Evolutionary conservation across 129 eudicot species (phyloP), one percentile per base, ranked within the genome.

Genomic region (Tanacetum coccineum): DNA sequence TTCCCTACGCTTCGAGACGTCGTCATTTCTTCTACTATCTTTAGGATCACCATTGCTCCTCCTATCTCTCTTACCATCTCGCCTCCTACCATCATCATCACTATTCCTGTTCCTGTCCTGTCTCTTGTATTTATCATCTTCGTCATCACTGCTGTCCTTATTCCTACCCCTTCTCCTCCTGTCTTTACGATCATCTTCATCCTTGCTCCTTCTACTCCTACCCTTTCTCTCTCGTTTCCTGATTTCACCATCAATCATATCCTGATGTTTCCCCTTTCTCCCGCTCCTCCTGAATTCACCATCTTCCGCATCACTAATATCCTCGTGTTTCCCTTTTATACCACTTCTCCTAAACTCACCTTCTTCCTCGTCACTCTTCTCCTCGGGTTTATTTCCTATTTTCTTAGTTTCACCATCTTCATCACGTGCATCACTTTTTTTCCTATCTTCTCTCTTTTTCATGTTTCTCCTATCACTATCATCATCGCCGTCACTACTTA

Each of bases 281-380:
- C 66, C 74, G n/a, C 56, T 56, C 28, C 74, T 17, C 49, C 49
- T 36, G 3, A 61, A 14, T 59, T 67, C 66, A 32, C 75, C 76
- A 22, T 60, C 76, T 54, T 81, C 79, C 11, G 70, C 74, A 58
- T 77, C 70, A 70, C 70, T 62, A n/a, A n/a, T n/a, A n/a, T n/a
- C n/a, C n/a, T n/a, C n/a, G n/a, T n/a, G n/a, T n/a, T n/a, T n/a
- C n/a, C n/a, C n/a, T n/a, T n/a, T n/a, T n/a, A n/a, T n/a, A n/a
- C n/a, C n/a, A n/a, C n/a, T n/a, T n/a, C n/a, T n/a, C n/a, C n/a
- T n/a, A n/a, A n/a, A n/a, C n/a, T n/a, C n/a, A n/a, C n/a, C n/a
- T n/a, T n/a, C n/a, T n/a, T n/a, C n/a, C n/a, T 62, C 68, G 1
- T 58, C 70, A 54, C 66, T 59, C 55, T 57, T 60, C n/a, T 52